Conservation (phyloP, 495 filamentous ascomycete genomes). For the Aspergillus cavernicola region DNA sequence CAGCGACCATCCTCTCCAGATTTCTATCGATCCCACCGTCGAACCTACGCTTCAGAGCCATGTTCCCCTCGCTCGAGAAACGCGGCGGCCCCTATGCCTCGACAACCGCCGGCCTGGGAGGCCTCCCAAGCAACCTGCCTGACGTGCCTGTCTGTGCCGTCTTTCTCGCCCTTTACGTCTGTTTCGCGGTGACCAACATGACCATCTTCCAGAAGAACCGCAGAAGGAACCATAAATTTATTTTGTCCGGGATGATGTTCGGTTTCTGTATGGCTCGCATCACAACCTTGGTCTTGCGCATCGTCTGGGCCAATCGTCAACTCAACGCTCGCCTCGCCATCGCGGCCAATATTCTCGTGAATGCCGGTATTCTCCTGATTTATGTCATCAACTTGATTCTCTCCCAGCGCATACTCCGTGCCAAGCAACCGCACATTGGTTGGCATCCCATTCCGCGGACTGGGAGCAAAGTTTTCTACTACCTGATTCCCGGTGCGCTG, state of each 20-base stretch:
- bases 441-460: constrained; percentile 52
- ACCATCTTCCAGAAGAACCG: constrained; percentile 59
- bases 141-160: constrained; percentile 65
- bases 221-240: constrained; percentile 60
- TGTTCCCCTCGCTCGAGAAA: constrained; percentile 9
- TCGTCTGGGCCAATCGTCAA: constrained; percentile 40
- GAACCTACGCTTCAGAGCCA: background rate
- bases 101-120: constrained; percentile 52
- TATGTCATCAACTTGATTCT: constrained; percentile 80
- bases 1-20: too few species aligned
- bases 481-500: constrained; percentile 56
- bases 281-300: constrained; percentile 61
- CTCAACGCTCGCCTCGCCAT: constrained; percentile 56
- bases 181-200: constrained; percentile 59
- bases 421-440: constrained; percentile 65
- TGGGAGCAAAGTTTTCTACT: constrained; percentile 56
- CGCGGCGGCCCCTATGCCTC: constrained; percentile 39
- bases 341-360: constrained; percentile 69
- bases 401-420: constrained; percentile 71
- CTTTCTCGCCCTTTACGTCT: constrained; percentile 62
- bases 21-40: too few species aligned
- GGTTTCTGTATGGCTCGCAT: constrained; percentile 77
- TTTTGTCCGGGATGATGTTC: constrained; percentile 64
- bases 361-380: constrained; percentile 72
- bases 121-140: constrained; percentile 47